Evolutionary conservation across 805 yeast species (phyloP), one percentile per base, ranked within the genome.

Genomic region (Barnettozyma californica): DNA sequence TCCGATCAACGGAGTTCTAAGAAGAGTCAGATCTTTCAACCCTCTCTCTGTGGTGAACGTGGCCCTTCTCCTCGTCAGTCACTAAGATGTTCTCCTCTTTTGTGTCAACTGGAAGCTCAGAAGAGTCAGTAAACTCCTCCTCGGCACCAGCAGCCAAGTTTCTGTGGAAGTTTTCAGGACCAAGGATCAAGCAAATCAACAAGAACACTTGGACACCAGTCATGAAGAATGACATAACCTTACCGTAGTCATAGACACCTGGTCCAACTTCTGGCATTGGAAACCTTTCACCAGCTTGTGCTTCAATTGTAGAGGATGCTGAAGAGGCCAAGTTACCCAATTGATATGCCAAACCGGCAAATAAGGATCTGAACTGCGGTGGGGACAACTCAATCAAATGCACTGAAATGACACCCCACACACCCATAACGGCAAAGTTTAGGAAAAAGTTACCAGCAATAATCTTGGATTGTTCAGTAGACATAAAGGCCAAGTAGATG

Each of bases 331-430:
- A 48, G 41, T 59, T 57, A 49, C 62, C 62, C 47, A 59, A 37
- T 41, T 57, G 62, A 27, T 84, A 84, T 9, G 80, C 74, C 21
- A 80, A 64, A 45, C 89, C 87, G 47, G 76, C 75, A 41, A 82
- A 73, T 53, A 83, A 72, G 1, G 88, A 72, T 58, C 87, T 71
- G 62, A 78, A 78, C 34, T 78, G 77, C 14, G 85, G 82, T 49
- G 82, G 84, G 13, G 86, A 76, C 44, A 84, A 69, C 63, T 84
- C 91, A 27, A 81, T 70, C 37, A 84, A 67, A 63, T 83, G 81
- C 39, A 81, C 75, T 16, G 90, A 87, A 11, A 79, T 71, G 43
- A 84, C 78, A 52, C 90, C 89, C 85, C 87, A 84, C 6, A 82
- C 81, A 31, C 89, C 90, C 69, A 81, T 83, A 5, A 83, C 84